phyloP scores from a whole-genome alignment of 2,329 filamentous ascomycete genomes.

The Tolypocladium guangdongense region DNA sequence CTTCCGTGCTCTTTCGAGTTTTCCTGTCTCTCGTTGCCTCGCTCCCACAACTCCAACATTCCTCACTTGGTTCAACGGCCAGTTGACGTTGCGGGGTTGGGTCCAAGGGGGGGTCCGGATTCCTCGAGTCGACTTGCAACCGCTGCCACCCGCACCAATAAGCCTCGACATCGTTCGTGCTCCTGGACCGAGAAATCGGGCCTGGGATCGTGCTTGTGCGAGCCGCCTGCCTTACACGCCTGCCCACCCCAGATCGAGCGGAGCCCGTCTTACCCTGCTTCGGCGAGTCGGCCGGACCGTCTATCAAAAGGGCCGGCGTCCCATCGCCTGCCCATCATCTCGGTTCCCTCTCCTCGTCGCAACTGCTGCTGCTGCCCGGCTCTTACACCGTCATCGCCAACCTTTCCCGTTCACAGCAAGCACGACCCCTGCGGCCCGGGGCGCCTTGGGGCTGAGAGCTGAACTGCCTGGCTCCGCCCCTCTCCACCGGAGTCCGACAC shows the following conservation, averaged over 20 bases:
- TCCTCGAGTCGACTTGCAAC: background rate
- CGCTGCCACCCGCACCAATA: background rate
- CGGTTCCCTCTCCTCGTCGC: background rate
- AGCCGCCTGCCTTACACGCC: background rate
- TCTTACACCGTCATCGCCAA: background rate
- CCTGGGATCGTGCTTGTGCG: background rate
- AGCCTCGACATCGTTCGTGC: background rate
- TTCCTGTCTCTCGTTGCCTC: background rate
- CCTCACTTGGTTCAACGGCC: too few species aligned
- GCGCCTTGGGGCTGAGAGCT: background rate
- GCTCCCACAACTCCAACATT: background rate
- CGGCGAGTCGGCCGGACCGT: background rate
- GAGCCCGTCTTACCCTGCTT: background rate
- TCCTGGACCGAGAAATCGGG: background rate
- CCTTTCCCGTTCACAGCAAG: background rate
- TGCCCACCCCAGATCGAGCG: background rate
- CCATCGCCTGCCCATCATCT: background rate
- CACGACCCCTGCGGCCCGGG: background rate
- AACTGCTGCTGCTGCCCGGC: background rate
- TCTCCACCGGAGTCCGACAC: background rate
- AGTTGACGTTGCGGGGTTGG: background rate
- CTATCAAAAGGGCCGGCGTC: background rate
- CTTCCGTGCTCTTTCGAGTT: background rate
- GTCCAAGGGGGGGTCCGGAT: background rate
- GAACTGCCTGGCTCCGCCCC: background rate